Evolutionary conservation across 257 asterid genomes (phyloP).

Genomic region (Cordia subcordata): DNA sequence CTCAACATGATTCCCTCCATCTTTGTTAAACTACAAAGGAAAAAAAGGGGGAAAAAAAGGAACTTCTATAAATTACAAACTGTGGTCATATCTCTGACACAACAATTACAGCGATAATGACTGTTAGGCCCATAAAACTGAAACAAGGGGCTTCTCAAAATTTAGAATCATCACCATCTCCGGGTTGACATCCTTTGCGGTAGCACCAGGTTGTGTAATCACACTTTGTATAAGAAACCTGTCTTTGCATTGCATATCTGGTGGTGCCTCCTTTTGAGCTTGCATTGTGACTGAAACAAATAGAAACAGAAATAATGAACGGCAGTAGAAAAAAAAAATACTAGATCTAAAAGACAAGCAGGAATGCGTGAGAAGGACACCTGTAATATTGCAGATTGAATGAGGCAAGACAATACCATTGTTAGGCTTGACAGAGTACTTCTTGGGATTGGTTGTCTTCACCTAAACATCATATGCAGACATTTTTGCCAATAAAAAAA

Average conservation of each 20-base stretch:
- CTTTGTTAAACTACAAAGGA: constrained; percentile 54
- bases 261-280: constrained; percentile 76
- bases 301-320: constrained; percentile 2
- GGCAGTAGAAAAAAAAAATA: background rate
- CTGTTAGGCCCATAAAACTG: background rate
- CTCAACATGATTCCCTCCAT: constrained; percentile 49
- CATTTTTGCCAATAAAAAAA: too few species aligned
- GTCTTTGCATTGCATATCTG: constrained; percentile 73
- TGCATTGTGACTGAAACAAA: constrained; percentile 64
- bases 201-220: constrained; percentile 38
- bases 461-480: background rate
- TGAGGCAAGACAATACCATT: constrained; percentile 17
- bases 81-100: background rate
- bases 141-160: background rate
- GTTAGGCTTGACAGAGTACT: constrained; percentile 23
- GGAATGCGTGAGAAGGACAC: background rate
- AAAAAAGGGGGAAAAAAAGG: background rate
- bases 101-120: background rate
- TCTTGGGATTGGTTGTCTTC: constrained; percentile 25
- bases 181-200: constrained; percentile 59
- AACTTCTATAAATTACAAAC: background rate
- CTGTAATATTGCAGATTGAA: constrained; percentile 17
- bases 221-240: constrained; percentile 76
- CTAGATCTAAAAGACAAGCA: background rate
- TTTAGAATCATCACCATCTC: constrained; percentile 42